Evolutionary conservation across 495 filamentous ascomycete species (phyloP).

Genomic region (Cudoniella acicularis): DNA sequence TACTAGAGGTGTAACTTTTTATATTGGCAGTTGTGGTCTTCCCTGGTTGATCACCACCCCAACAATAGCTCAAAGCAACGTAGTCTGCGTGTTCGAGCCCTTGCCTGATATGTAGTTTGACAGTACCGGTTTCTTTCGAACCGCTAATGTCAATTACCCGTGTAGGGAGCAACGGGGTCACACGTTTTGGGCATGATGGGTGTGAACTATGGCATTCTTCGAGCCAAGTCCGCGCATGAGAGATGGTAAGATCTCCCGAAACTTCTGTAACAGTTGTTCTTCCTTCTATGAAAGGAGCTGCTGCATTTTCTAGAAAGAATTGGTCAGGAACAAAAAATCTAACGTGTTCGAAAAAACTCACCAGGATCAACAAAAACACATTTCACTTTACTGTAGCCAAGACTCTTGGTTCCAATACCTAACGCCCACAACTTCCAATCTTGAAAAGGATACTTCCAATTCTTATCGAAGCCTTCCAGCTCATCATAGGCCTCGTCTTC

Average conservation of each 20-base stretch:
- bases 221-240: conserved; percentile 4
- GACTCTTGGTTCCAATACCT: neutral
- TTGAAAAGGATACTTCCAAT: neutral
- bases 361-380: neutral
- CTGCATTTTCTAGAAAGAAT: neutral
- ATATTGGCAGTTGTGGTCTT: conserved; percentile 1
- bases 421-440: neutral
- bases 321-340: neutral
- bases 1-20: neutral
- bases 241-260: neutral
- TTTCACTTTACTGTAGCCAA: neutral
- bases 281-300: neutral
- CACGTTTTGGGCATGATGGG: neutral
- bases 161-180: neutral
- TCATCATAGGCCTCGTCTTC: neutral
- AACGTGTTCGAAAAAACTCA: neutral
- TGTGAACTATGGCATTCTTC: neutral
- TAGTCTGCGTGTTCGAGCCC: conserved; percentile 2
- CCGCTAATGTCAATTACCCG: conserved; percentile 3
- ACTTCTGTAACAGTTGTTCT: conserved; percentile 2
- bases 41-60: conserved; percentile 9
- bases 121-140: neutral
- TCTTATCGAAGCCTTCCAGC: neutral
- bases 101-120: neutral
- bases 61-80: conserved; percentile 17